Conservation (phyloP, 2,329 filamentous ascomycete species). For the Fusarium sp. region DNA sequence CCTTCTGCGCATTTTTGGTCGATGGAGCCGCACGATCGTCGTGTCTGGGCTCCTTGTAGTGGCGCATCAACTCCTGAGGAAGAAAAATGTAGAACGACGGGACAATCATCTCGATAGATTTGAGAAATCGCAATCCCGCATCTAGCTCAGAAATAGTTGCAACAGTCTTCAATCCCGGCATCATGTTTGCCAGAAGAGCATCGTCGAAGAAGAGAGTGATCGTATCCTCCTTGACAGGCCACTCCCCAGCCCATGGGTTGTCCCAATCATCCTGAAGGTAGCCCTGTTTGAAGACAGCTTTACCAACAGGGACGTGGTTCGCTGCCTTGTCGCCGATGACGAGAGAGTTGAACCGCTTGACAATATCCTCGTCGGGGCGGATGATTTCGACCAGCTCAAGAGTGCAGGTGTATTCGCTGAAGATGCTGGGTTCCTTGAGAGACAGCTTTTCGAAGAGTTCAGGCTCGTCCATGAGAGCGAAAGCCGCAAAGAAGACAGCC, state of each 20-base stretch:
- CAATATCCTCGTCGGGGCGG: slow-evolving; percentile 52
- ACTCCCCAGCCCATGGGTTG: slow-evolving; percentile 38
- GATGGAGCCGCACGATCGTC: slow-evolving; percentile 59
- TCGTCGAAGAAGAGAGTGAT: slow-evolving; percentile 74
- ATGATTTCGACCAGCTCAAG: slow-evolving; percentile 69
- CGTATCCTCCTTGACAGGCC: slow-evolving; percentile 23
- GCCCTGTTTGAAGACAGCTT: slow-evolving; percentile 55
- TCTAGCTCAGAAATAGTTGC: slow-evolving; percentile 65
- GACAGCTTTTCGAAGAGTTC: slow-evolving; percentile 45
- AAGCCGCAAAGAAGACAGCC: slow-evolving; percentile 54
- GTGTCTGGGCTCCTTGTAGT: slow-evolving; percentile 67
- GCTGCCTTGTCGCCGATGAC: slow-evolving; percentile 46
- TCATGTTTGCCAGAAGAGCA: slow-evolving; percentile 60
- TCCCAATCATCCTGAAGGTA: slow-evolving; percentile 61
- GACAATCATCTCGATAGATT: slow-evolving; percentile 62
- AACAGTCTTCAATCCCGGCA: slow-evolving; percentile 71
- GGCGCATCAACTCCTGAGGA: slow-evolving; percentile 74
- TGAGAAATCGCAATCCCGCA: slow-evolving; percentile 73
- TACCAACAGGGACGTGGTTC: slow-evolving; percentile 56
- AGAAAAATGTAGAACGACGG: slow-evolving; percentile 73
- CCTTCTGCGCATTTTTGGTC: slow-evolving; percentile 47
- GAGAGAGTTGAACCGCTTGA: slow-evolving; percentile 57
- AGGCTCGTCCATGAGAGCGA: slow-evolving; percentile 52
- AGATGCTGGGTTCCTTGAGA: slow-evolving; percentile 45
- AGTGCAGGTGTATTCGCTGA: slow-evolving; percentile 61